These are phyloP conservation scores for Calamus simplicifolius DNA, from an alignment of 176 grass and related monocot genomes.

Conservation along the genomic window DNA sequence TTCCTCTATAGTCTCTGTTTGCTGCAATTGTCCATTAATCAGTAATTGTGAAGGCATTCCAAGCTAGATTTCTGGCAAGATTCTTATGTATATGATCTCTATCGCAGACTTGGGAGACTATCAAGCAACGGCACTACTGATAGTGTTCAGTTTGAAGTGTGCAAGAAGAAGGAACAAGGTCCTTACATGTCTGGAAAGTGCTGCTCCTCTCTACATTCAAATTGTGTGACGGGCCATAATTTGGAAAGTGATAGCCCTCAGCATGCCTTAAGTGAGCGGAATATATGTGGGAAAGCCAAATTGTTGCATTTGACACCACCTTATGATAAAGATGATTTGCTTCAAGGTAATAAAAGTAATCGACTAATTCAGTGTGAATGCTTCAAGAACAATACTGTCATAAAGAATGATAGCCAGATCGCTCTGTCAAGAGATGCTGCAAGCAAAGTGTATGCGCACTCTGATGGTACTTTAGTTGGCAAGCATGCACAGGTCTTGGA, in stretches of 20 bases:
- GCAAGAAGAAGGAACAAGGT: conserved; percentile 32
- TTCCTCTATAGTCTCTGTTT: too few species aligned
- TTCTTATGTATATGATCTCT: conserved; percentile 25
- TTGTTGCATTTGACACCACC: conserved; percentile 12
- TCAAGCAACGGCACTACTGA: conserved; percentile 25
- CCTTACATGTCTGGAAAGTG: conserved; percentile 29
- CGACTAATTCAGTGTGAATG: conserved; percentile 32
- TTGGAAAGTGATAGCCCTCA: conserved; percentile 24
- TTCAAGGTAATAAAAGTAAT: conserved; percentile 35
- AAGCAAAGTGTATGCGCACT: conserved; percentile 25
- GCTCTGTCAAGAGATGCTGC: conserved; percentile 41
- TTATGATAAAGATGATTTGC: conserved; percentile 28
- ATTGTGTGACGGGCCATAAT: conserved; percentile 29
- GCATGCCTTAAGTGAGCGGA: conserved; percentile 31
- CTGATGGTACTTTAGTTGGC: conserved; percentile 23
- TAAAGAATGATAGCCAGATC: conserved; percentile 24
- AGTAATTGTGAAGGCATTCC: not conserved
- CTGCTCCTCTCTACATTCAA: conserved; percentile 34
- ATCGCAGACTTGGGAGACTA: conserved; percentile 36
- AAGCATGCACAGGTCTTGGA: conserved; percentile 30
- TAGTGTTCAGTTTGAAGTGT: conserved; percentile 20
- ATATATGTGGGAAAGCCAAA: conserved; percentile 21
- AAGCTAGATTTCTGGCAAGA: conserved; percentile 13
- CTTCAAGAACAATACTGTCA: conserved; percentile 35
- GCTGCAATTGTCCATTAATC: too few species aligned